phyloP scores from a whole-genome alignment of 2,329 filamentous ascomycete species.

The Neobulgaria alba region DNA sequence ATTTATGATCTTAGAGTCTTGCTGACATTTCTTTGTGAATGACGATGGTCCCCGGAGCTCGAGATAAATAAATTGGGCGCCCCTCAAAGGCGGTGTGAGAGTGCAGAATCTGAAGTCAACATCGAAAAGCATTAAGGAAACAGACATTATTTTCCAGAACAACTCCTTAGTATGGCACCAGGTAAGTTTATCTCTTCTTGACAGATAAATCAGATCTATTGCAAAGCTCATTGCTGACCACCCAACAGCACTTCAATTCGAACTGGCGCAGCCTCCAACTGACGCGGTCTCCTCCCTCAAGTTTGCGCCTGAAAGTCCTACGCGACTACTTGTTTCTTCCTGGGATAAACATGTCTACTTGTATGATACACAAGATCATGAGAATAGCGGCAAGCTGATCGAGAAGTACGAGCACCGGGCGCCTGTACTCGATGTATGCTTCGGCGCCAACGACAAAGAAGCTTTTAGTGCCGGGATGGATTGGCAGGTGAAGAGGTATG shows the following conservation, averaged over 20 bases:
- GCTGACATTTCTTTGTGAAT: no score
- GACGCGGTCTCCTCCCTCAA: slow-evolving; percentile 82
- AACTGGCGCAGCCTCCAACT: slow-evolving; percentile 70
- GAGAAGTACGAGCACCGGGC: slow-evolving; percentile 72
- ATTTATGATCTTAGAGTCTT: no score
- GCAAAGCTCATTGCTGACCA: slow-evolving; percentile 5
- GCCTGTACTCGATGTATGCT: slow-evolving; percentile 86
- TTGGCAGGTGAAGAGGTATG: slow-evolving; percentile 69
- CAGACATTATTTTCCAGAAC: neutral
- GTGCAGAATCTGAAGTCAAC: neutral
- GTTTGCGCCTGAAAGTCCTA: slow-evolving; percentile 71
- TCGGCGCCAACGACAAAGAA: slow-evolving; percentile 72
- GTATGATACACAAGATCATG: slow-evolving; percentile 63
- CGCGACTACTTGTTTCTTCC: slow-evolving; percentile 77
- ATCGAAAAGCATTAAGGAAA: no score
- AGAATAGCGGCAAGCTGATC: slow-evolving; percentile 49
- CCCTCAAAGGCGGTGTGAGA: neutral
- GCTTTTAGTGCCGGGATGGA: slow-evolving; percentile 84
- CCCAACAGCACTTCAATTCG: slow-evolving; percentile 62
- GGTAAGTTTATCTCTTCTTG: slow-evolving; percentile 27
- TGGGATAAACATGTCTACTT: slow-evolving; percentile 92
- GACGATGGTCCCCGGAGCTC: no score
- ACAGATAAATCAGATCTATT: neutral
- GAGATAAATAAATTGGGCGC: no score
- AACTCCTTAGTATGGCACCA: slow-evolving; percentile 13